Conservation (phyloP, 208 protist genomes). For the Leishmania mexicana region DNA sequence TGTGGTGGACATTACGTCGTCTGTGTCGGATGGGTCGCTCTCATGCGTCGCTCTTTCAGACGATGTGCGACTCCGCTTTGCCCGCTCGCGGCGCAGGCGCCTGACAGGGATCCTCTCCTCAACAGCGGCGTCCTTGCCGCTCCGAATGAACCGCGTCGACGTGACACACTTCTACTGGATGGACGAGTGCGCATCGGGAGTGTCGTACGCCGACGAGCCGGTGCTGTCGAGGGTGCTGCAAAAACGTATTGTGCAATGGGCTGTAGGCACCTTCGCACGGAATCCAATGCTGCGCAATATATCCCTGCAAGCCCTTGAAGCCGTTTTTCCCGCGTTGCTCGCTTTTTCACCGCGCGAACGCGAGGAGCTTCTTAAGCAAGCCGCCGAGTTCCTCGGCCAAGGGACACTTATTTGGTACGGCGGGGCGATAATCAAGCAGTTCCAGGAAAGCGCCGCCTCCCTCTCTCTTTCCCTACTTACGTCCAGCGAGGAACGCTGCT, state of each 20-base stretch:
- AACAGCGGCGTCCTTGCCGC: background rate
- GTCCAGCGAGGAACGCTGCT: constrained; percentile 14
- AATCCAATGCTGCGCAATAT: constrained; percentile 21
- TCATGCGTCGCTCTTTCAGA: constrained; percentile 13
- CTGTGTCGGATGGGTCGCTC: background rate
- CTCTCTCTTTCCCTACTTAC: constrained; percentile 10
- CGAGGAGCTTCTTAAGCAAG: constrained; percentile 20
- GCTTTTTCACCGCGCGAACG: constrained; percentile 16
- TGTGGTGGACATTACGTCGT: constrained; percentile 1
- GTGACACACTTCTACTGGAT: constrained; percentile 24
- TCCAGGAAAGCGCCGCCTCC: background rate
- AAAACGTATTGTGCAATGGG: constrained; percentile 16
- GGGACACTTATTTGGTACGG: constrained; percentile 26
- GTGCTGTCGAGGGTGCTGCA: background rate
- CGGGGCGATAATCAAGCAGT: constrained; percentile 20
- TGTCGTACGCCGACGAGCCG: background rate
- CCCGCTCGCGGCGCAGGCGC: constrained; percentile 16
- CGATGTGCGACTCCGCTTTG: constrained; percentile 22
- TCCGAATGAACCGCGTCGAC: constrained; percentile 1
- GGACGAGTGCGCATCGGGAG: constrained; percentile 19
- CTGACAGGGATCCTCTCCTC: constrained; percentile 17
- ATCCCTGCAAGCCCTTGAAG: constrained; percentile 14
- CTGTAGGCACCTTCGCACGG: background rate
- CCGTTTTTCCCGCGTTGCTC: constrained; percentile 22
- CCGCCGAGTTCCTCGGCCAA: constrained; percentile 17